Evolutionary conservation across 1,284 basidiomycete species (phyloP), one percentile per base, ranked within the genome.

Genomic region (Ceratobasidium sp.): DNA sequence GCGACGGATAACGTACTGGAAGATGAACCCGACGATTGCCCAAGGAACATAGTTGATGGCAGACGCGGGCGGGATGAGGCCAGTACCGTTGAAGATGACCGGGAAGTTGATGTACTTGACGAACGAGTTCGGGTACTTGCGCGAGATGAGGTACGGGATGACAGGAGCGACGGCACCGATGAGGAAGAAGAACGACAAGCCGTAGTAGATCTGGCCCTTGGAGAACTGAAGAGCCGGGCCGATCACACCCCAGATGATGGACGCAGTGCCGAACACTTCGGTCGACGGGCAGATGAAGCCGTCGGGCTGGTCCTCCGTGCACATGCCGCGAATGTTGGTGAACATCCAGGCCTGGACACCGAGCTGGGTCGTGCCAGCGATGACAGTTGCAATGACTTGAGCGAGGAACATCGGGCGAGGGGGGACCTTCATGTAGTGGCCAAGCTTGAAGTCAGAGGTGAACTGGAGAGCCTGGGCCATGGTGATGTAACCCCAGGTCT

Each of bases 401-500:
- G 77, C 77, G 26, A 62, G 76, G 76, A 85, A 85, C 78, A 84
- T 83, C 2, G 79, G 75, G 26, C 84, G 82, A 4, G 86, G 86
- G 0, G 84, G 82, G 18, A 86, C 78, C 79, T 87, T 87, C 81
- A 85, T 85, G 78, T 85, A 84, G 75, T 85, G 83, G 0, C 80
- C 84, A 30, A 85, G 78, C 78, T 84, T 85, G 73, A 82, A 79
- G 74, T 86, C 85, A 4, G 80, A 77, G 0, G 82, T 78, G 76
- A 84, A 85, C 91, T 92, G 16, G 92, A 92, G 45, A 85, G 80
- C 32, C 60, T 77, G 81, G 8, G 74, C 79, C 79, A 84, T 85
- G 26, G 84, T 83, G 72, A 87, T 86, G 78, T 86, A 87, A 1
- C 82, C 82, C 79, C 82, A 83, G 10, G 82, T 83, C 78, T 88